Percentiles rank a stretch among this genome's conserved stretches.
phyloP scores from a whole-genome alignment of 495 filamentous ascomycete genomes.

The Aspergillus egyptiacus region DNA sequence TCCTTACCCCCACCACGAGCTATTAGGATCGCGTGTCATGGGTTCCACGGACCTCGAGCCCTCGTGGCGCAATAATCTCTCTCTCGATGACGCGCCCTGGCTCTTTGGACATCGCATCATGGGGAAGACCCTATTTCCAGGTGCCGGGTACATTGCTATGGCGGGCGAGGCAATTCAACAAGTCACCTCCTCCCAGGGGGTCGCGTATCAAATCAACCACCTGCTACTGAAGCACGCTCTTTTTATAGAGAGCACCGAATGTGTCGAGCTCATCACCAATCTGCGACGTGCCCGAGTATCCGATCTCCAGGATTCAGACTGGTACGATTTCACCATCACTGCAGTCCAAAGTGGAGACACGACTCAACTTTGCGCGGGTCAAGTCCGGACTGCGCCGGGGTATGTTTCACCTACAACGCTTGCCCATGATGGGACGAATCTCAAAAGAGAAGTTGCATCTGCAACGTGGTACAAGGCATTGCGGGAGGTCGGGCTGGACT shows the following conservation, averaged over 20 bases:
- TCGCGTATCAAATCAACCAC: background rate
- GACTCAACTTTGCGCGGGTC: background rate
- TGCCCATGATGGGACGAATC: background rate
- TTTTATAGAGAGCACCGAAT: background rate
- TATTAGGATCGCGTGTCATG: constrained; percentile 37
- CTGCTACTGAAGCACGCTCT: background rate
- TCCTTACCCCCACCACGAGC: constrained; percentile 37
- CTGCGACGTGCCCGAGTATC: constrained; percentile 30
- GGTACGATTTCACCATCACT: constrained; percentile 41
- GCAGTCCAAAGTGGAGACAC: background rate
- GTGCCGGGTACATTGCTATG: constrained; percentile 43
- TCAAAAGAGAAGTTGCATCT: background rate
- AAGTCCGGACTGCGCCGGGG: background rate
- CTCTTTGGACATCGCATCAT: constrained; percentile 40
- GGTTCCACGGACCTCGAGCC: constrained; percentile 33
- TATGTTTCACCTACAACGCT: background rate
- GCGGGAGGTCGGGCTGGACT: constrained; percentile 31
- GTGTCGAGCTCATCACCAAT: constrained; percentile 36
- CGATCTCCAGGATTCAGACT: constrained; percentile 29
- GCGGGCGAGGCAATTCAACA: constrained; percentile 39
- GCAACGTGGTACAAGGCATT: constrained; percentile 33
- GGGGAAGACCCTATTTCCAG: constrained; percentile 39
- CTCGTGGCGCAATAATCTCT: constrained; percentile 35
- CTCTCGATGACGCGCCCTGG: constrained; percentile 42
- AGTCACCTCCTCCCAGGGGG: background rate